Evolutionary conservation across 192 early-diverging fungal genomes (phyloP), one percentile per base, ranked within the genome.

Genomic region (Coemansia sp.): DNA sequence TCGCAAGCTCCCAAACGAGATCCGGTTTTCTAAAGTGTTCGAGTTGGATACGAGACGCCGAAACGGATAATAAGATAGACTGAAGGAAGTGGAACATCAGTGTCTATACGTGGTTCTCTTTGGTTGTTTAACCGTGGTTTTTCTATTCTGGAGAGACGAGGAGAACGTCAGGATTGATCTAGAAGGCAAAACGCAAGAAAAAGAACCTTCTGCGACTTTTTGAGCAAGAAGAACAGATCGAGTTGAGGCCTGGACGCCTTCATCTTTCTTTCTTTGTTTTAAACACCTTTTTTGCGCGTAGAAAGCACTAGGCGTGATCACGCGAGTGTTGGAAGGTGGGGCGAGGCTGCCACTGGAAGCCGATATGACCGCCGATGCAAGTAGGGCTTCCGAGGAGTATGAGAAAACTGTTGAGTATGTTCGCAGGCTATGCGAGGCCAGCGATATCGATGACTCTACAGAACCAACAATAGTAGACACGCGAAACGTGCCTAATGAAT

Each of bases 381-480:
- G 74, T 45, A 70, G 58, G 53, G 53, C 64, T 20, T 20, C 61
- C 38, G 79, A 64, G 0, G 79, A 75, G 67, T 81, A 75, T 49
- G 60, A 56, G 53, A 59, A 65, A 32, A 56, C 73, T 32, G 60
- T 55, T 5, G 79, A 81, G 41, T 81, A 81, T 38, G 67, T 81
- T 56, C 69, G 79, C 44, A 50, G 50, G 37, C 70, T 81, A 9
- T 81, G 79, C 39, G 73, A 81, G 44, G 74, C 70, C 45, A 64
- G 67, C 2, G 70, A 75, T 17, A 43, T 63, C 13, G 54, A 67
- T 11, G 65, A 46, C 41, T 16, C 43, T n/a, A 50, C 39, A 37
- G 46, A 32, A 22, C 19, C 43, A 46, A n/a, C 16, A 56, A 48
- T 22, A 50, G 46, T 63, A 17, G 13, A 44, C 5, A 41, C 41